Evolutionary conservation across 1,139 yeast species (phyloP), one percentile per base, ranked within the genome.

Genomic region (Spathaspora sp.): DNA sequence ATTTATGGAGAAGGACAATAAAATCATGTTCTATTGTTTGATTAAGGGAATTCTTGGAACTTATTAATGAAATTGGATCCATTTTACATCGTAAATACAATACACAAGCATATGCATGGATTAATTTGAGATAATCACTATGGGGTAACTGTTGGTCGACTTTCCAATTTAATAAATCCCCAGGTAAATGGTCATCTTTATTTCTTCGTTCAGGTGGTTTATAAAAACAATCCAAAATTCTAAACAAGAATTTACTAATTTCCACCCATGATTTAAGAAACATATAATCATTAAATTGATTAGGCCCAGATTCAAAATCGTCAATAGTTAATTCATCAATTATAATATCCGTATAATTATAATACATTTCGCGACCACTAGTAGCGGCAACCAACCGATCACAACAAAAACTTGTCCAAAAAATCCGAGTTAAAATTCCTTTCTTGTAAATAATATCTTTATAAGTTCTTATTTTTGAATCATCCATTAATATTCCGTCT

Each of bases 331-430:
- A 53, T 15, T 52, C 54, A 46, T 58, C 65, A 8, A 63, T 54
- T 6, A 57, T 51, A 25, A 61, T 38, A 47, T 64, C 67, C 6
- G 56, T 52, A 7, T 47, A 49, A 44, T 59, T 57, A 41, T 50
- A 61, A 38, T 52, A 53, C 61, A 62, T 54, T 15, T 64, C 61
- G 25, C 63, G 48, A 20, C 62, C 62, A 42, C 64, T 51, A 1
- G 66, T 64, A 7, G 61, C 59, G 2, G 66, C 52, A 6, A 57
- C 51, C 17, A 61, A 49, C 15, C 67, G 48, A 45, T 64, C 68
- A 40, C 59, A 54, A 43, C 67, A 59, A 42, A 51, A 62, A 1
- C 63, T 52, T 0, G 56, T 53, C 68, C 67, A 64, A 44, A 63
- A 60, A 6, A 64, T 43, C 29, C 68, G 50, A 2, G 55, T 45